These are phyloP conservation scores for Astragalus membranaceus DNA, from an alignment of 306 rosid genomes.

Conservation along the genomic window DNA sequence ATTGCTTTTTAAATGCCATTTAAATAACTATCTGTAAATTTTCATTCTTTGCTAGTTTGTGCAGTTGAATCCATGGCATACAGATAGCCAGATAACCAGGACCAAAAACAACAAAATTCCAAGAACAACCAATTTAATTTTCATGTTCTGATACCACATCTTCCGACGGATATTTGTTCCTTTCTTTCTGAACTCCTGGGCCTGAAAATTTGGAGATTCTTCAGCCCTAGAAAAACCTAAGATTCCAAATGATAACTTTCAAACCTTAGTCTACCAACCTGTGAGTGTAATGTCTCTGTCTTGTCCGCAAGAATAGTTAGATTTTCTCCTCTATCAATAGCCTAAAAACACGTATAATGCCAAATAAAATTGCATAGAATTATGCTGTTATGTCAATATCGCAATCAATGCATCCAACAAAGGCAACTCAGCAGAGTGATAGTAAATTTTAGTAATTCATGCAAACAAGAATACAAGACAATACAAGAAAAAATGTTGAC, in stretches of 20 bases:
- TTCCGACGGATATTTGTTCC: conserved; percentile 74
- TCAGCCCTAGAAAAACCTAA: conserved; percentile 12
- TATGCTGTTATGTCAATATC: neutral
- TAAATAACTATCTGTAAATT: conserved; percentile 17
- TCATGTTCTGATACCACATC: conserved; percentile 99
- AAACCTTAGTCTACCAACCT: conserved; percentile 38
- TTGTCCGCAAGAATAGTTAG: conserved; percentile 64
- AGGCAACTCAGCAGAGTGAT: neutral
- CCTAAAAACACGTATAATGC: conserved; percentile 33
- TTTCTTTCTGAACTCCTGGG: conserved; percentile 54
- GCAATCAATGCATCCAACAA: neutral
- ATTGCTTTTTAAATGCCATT: conserved; percentile 9
- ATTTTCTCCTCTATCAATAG: conserved; percentile 80
- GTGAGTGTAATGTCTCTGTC: conserved; percentile 70
- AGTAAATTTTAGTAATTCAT: neutral
- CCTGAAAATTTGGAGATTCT: conserved; percentile 44
- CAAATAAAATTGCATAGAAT: conserved; percentile 2
- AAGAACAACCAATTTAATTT: conserved; percentile 76
- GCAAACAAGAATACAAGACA: neutral
- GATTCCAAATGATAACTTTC: neutral
- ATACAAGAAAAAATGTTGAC: neutral
- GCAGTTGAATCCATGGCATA: conserved; percentile 89
- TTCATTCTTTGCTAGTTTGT: conserved; percentile 41
- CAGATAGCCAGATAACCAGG: conserved; percentile 81
- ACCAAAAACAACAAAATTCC: conserved; percentile 63